Base-by-base conservation (phyloP, 2,329 filamentous ascomycete genomes). In the Taxawa tesnikishii region DNA sequence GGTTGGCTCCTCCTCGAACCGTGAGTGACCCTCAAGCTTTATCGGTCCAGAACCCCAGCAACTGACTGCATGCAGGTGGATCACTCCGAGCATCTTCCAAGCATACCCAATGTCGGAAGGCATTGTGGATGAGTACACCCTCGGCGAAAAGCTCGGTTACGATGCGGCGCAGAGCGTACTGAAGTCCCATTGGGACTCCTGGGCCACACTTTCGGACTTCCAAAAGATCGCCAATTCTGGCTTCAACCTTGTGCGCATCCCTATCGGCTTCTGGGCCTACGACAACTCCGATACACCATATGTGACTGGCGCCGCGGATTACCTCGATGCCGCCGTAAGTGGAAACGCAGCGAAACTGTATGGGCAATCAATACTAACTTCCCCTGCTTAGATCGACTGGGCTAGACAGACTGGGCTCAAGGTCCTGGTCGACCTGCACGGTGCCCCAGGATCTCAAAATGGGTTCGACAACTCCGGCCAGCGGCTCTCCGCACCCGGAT, bases 391-490 rank as follows among this genome's bases (percentile, higher is more conserved):
- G 33, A 64, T 75, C 31, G 64, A 66, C 28, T 75, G 70, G 70
- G 65, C 70, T 4, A 48, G 67, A 26, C 54, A 55, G 21, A 54
- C 63, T 0, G 63, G 65, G 2, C 46, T 73, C 23, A 70, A 72
- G 47, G 59, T 75, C n/a, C 61, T 73, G 44, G 65, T 75, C 28
- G 71, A 75, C 42, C 56, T 74, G 5, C 71, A 75, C 45, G 69
- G 67, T 19, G 65, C 64, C 3, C 70, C 32, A 56, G 63, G 63
- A 25, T 67, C 61, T 2, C 71, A 75, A 43, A 75, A 75, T 39
- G 72, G 73, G 7, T 75, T 70, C 45, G 73, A 77, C 49, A 75
- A 77, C 49, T 72, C 65, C 25, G 73, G 73, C 3, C 63, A 68
- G 36, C 56, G 55, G 41, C 57, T 56, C 30, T 42, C 39, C 30